phyloP scores from a whole-genome alignment of 208 protist genomes.

The Crithidia thermophila region DNA sequence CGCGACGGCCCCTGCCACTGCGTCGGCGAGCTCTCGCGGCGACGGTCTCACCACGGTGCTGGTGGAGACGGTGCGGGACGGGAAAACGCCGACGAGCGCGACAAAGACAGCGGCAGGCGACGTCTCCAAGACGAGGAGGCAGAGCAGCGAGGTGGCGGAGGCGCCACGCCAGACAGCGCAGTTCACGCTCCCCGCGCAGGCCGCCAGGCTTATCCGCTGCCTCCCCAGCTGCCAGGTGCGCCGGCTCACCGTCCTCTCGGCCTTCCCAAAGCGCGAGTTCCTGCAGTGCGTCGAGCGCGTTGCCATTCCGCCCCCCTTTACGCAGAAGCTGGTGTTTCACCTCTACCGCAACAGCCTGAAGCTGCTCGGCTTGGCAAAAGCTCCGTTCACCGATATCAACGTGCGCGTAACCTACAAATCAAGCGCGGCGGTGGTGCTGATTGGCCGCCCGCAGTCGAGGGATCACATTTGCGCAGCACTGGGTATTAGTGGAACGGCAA shows the following conservation, averaged over 20 bases:
- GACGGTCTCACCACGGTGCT: background rate
- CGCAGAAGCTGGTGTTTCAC: constrained; percentile 25
- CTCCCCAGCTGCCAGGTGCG: background rate
- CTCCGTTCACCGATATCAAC: constrained; percentile 21
- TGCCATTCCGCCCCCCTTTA: constrained; percentile 24
- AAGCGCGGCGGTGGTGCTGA: constrained; percentile 25
- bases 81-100: background rate
- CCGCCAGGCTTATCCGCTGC: background rate
- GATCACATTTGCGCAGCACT: background rate
- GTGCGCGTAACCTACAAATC: constrained; percentile 26
- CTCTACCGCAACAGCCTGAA: constrained; percentile 21
- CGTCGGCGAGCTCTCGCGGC: background rate
- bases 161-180: too few species aligned
- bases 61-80: background rate
- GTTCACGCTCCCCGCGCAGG: background rate
- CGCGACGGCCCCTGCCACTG: background rate
- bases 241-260: constrained; percentile 22
- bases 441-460: constrained; percentile 10
- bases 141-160: background rate
- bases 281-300: constrained; percentile 40
- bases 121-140: background rate
- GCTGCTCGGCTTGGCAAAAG: constrained; percentile 8
- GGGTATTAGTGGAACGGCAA: background rate
- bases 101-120: background rate
- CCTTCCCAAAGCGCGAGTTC: constrained; percentile 26